phyloP scores from a whole-genome alignment of 495 filamentous ascomycete genomes.

The Aspergillus cristatus region DNA sequence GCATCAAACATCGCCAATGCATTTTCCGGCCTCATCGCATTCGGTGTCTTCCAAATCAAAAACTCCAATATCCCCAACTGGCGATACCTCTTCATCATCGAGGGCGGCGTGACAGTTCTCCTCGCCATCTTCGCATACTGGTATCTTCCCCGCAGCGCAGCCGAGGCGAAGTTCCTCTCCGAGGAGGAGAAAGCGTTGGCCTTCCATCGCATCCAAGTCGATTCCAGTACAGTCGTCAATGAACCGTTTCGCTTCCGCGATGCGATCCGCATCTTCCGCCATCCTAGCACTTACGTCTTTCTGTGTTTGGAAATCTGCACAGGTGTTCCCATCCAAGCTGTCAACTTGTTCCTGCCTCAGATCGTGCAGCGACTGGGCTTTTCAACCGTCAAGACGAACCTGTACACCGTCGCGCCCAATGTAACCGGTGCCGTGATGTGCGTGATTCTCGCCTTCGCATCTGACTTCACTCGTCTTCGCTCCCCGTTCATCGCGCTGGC shows the following conservation, averaged over 20 bases:
- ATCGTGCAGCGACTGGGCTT: constrained; percentile 59
- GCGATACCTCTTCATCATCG: constrained; percentile 72
- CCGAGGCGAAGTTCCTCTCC: constrained; percentile 54
- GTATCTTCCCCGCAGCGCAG: constrained; percentile 58
- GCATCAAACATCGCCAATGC: constrained; percentile 65
- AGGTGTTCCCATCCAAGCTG: constrained; percentile 65
- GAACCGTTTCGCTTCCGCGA: constrained; percentile 61
- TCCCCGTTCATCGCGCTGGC: constrained; percentile 67
- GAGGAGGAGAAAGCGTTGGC: constrained; percentile 59
- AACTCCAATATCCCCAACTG: constrained; percentile 45
- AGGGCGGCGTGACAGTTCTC: constrained; percentile 54
- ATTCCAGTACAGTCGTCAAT: constrained; percentile 62
- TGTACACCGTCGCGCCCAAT: constrained; percentile 71
- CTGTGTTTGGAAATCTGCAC: constrained; percentile 64
- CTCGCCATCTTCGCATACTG: constrained; percentile 61
- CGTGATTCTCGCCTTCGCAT: constrained; percentile 57
- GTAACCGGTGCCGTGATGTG: constrained; percentile 59
- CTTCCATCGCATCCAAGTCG: constrained; percentile 64
- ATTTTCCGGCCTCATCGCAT: constrained; percentile 65
- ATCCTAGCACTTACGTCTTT: constrained; percentile 53
- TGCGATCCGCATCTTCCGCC: constrained; percentile 52
- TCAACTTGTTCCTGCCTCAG: constrained; percentile 63
- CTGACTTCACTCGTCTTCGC: constrained; percentile 54
- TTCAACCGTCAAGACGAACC: constrained; percentile 58
- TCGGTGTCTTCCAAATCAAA: constrained; percentile 67